A percentile compares a stretch with the other conserved stretches of the same genome.
Conservation (phyloP, 495 filamentous ascomycete genomes). For the Umbilicaria muhlenbergii region DNA sequence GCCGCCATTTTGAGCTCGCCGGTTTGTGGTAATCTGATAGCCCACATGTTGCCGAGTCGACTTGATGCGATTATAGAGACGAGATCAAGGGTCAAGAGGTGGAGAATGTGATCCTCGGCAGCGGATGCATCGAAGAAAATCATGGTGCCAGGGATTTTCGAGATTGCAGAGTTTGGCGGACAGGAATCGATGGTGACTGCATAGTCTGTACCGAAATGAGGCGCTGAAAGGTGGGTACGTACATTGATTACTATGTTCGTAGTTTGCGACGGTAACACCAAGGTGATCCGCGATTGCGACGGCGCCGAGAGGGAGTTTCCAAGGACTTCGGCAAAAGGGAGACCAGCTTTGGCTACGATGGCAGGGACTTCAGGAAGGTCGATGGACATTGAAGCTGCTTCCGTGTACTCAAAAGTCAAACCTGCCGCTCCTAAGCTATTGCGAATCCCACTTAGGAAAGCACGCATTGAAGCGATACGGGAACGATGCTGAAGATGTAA, state of each 20-base stretch:
- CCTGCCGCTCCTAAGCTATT: slow-evolving; percentile 26
- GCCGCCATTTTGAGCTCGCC: too few species aligned
- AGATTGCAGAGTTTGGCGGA: neutral
- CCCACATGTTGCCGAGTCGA: neutral
- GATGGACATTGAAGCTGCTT: slow-evolving; percentile 7
- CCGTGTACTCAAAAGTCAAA: slow-evolving; percentile 20
- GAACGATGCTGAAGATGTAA: slow-evolving; percentile 46
- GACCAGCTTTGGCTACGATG: neutral
- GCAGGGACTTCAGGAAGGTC: neutral
- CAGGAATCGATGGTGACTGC: slow-evolving; percentile 23
- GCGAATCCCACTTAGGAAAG: slow-evolving; percentile 22
- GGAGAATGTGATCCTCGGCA: slow-evolving; percentile 23
- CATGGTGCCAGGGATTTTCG: slow-evolving; percentile 12
- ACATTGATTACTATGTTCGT: slow-evolving; percentile 29
- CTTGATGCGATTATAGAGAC: slow-evolving; percentile 18
- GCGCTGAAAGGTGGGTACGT: slow-evolving; percentile 25
- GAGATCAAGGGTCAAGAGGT: slow-evolving; percentile 26
- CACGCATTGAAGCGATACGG: slow-evolving; percentile 22
- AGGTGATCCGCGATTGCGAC: slow-evolving; percentile 27
- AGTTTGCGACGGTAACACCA: slow-evolving; percentile 19
- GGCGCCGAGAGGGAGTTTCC: slow-evolving; percentile 24
- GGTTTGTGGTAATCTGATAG: too few species aligned
- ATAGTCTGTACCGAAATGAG: slow-evolving; percentile 31
- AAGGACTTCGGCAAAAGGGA: slow-evolving; percentile 27
- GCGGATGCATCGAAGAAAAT: slow-evolving; percentile 22